Conservation (phyloP, 176 grass and related monocot species). For the Dendrocalamus sinicus region DNA sequence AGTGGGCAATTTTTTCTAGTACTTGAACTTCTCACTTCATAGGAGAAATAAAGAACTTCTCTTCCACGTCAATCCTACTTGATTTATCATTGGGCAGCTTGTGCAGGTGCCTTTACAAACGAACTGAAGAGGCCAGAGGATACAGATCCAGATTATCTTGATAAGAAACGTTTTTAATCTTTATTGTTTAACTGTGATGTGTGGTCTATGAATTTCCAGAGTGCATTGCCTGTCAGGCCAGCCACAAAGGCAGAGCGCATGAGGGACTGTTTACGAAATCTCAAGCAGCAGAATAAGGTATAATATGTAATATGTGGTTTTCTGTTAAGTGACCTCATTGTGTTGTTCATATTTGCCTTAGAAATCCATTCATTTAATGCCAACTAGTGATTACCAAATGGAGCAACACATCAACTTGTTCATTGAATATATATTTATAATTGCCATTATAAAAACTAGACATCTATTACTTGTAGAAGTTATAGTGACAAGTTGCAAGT, state of each 20-base stretch:
- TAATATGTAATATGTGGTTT: background rate
- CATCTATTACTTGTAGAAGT: background rate
- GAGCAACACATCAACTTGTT: background rate
- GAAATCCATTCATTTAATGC: slow-evolving; percentile 11
- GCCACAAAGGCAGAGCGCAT: slow-evolving; percentile 85
- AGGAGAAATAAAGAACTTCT: background rate
- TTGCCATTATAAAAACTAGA: slow-evolving; percentile 6
- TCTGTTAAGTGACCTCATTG: slow-evolving; percentile 21
- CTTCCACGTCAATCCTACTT: background rate
- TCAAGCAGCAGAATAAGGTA: slow-evolving; percentile 96
- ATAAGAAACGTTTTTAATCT: slow-evolving; percentile 37
- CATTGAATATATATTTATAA: background rate
- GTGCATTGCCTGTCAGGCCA: slow-evolving; percentile 78
- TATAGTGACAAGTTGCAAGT: background rate
- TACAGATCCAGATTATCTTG: slow-evolving; percentile 28
- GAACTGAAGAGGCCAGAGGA: slow-evolving; percentile 23
- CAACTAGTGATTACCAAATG: background rate
- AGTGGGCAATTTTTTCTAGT: background rate
- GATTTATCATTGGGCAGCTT: slow-evolving; percentile 21
- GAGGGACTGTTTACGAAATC: slow-evolving; percentile 92
- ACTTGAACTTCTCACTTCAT: slow-evolving; percentile 12
- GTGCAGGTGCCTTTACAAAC: background rate
- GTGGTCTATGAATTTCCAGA: slow-evolving; percentile 52
- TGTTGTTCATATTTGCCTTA: background rate
- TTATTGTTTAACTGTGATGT: slow-evolving; percentile 4